phyloP scores from a whole-genome alignment of 1,139 yeast genomes.

The Saccharomycopsis hybrid region DNA sequence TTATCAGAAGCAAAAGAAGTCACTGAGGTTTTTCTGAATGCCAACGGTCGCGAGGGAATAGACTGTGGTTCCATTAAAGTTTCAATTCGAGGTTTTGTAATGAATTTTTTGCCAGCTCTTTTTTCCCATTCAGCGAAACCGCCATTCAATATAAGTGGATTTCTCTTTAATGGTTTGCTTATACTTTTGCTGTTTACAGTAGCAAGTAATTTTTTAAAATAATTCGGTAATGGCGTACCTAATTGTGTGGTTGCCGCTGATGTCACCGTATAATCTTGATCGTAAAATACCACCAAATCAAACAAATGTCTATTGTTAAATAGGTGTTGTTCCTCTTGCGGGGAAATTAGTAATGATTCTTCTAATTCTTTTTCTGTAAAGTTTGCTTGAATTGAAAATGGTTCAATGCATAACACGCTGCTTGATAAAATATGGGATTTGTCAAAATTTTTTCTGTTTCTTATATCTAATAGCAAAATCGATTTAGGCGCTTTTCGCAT shows the following conservation, averaged over 20 bases:
- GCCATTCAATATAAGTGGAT: constrained; percentile 52
- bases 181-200: constrained; percentile 35
- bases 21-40: constrained; percentile 10
- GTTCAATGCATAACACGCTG: constrained; percentile 66
- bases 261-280: constrained; percentile 32
- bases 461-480: constrained; percentile 58
- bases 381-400: constrained; percentile 42
- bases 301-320: constrained; percentile 49
- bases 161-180: constrained; percentile 41
- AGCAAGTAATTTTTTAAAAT: constrained; percentile 30
- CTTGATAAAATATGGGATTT: constrained; percentile 51
- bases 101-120: constrained; percentile 25
- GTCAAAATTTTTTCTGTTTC: constrained; percentile 55
- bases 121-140: constrained; percentile 44
- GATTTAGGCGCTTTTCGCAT: constrained; percentile 21
- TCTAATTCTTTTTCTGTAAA: constrained; percentile 57
- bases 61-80: constrained; percentile 19
- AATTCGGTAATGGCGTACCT: constrained; percentile 15
- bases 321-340: constrained; percentile 41
- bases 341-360: constrained; percentile 46
- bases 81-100: constrained; percentile 18
- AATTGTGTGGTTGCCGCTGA: no score
- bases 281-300: constrained; percentile 60
- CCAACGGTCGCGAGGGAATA: constrained; percentile 25
- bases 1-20: no score